Percentiles rank a stretch among this genome's conserved stretches.
Evolutionary conservation across 2,329 filamentous ascomycete genomes (phyloP).

Genomic region (Bipolaris zeicola): DNA sequence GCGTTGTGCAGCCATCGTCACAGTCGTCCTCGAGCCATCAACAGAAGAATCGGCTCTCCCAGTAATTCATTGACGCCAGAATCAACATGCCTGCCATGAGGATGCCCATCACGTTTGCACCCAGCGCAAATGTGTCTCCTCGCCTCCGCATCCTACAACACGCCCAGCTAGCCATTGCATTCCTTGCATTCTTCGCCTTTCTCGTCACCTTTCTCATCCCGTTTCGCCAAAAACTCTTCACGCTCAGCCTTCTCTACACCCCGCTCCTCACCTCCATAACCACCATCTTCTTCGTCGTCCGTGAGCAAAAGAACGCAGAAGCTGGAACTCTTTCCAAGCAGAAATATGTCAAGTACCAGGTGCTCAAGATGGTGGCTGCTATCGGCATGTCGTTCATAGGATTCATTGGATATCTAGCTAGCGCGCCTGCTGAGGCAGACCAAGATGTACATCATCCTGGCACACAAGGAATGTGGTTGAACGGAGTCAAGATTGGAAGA

Average conservation of each 20-base stretch:
- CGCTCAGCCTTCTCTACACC: slow-evolving; percentile 31
- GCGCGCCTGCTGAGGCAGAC: slow-evolving; percentile 10
- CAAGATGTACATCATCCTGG: slow-evolving; percentile 3
- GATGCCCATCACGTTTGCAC: slow-evolving; percentile 12
- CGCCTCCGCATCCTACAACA: slow-evolving; percentile 28
- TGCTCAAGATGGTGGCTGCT: slow-evolving; percentile 28
- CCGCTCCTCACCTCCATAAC: slow-evolving; percentile 28
- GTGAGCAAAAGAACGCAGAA: slow-evolving; percentile 25
- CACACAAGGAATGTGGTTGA: slow-evolving; percentile 21
- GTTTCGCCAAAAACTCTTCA: slow-evolving; percentile 26
- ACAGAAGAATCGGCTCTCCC: not conserved
- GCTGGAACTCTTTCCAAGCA: slow-evolving; percentile 26
- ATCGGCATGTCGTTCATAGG: slow-evolving; percentile 26
- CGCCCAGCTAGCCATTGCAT: slow-evolving; percentile 23
- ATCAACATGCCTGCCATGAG: slow-evolving; percentile 3
- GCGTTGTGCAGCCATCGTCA: not conserved
- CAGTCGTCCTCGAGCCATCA: not conserved
- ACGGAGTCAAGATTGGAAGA: slow-evolving; percentile 27
- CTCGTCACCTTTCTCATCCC: slow-evolving; percentile 29
- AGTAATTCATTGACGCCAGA: not conserved
- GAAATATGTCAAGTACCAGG: slow-evolving; percentile 32
- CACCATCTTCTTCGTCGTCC: slow-evolving; percentile 25
- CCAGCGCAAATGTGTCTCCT: slow-evolving; percentile 18
- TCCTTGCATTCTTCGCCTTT: slow-evolving; percentile 20
- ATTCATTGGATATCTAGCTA: slow-evolving; percentile 18